Base-by-base conservation (phyloP, 169 alveolate species). In the Eimeria necatrix region DNA sequence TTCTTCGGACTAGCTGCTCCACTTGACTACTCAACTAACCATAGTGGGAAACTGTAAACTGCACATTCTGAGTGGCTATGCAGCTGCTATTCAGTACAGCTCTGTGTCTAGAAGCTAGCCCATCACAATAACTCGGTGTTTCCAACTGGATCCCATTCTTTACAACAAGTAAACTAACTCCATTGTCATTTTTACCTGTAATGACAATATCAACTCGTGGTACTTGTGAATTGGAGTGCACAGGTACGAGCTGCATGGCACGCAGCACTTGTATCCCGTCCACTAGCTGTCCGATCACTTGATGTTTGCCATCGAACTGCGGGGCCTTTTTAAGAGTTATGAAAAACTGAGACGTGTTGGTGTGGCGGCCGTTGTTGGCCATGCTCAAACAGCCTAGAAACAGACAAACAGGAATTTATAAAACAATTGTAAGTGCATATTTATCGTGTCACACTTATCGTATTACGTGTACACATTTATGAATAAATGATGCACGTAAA, bases 231-330 rank as follows among this genome's bases (percentile, higher is more conserved):
- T 95, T 92, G 92, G 95, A 85, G 84, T 97, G 98, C 53, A 97
- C 95, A 2, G 99, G 99, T 4, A 98, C 98, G 81, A 97, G 97
- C 60, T 98, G 97, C 49, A 98, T 97, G 59, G 98, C 98, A 24
- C 99, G 95, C 10, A 98, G 91, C 32, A 97, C 97, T 60, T 98
- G 99, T 98, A 98, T 98, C 16, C 99, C 99, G 61, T 97, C 97
- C 71, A 98, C 96, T 0, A 98, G 97, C 76, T 98, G 98, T 0
- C 99, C 99, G 93, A 98, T 96, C n/a, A 98, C 99, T 9, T 96
- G 97, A 81, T 97, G 98, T 48, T 96, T 96, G 59, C 97, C 97
- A 94, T 98, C 99, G 53, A 98, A 95, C 84, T 95, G 97, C 3
- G 98, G 98, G n/a, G 97, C 95, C 16, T 97, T 96, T 46, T 97